Percentiles rank a stretch among this genome's conserved stretches.
These are phyloP conservation scores for Maudiozyma pseudohumilis DNA, from an alignment of 805 yeast genomes.

Conservation along the genomic window DNA sequence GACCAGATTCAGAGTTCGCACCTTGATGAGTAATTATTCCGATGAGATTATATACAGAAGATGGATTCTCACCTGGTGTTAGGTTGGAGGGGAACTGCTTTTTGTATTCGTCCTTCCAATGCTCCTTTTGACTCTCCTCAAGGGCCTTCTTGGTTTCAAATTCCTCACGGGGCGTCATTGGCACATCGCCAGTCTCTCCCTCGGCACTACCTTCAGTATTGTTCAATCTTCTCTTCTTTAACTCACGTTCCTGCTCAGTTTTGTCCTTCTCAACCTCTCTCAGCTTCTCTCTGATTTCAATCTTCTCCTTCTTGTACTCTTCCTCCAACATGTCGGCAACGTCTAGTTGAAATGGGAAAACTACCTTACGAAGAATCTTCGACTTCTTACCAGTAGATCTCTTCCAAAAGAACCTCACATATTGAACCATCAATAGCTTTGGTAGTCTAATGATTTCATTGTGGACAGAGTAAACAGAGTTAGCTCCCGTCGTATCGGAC, in stretches of 20 bases:
- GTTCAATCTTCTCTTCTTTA: conserved; percentile 43
- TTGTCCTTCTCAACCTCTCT: conserved; percentile 67
- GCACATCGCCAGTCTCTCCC: conserved; percentile 8
- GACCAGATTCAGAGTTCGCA: conserved; percentile 93
- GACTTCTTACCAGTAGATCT: conserved; percentile 84
- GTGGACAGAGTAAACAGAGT: conserved; percentile 58
- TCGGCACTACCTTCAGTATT: conserved; percentile 5
- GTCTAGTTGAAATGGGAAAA: conserved; percentile 89
- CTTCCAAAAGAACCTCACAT: conserved; percentile 94
- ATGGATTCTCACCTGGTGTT: conserved; percentile 63
- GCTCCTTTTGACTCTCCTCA: conserved; percentile 39
- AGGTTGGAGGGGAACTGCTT: conserved; percentile 40
- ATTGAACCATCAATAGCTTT: conserved; percentile 78
- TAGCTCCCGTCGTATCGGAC: conserved; percentile 56
- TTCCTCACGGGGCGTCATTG: conserved; percentile 42
- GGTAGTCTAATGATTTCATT: conserved; percentile 68
- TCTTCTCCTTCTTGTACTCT: conserved; percentile 56
- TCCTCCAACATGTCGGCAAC: conserved; percentile 76
- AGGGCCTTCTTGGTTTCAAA: conserved; percentile 41
- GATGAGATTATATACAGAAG: conserved; percentile 73
- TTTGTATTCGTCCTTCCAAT: conserved; percentile 39
- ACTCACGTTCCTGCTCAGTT: conserved; percentile 61
- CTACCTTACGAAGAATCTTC: conserved; percentile 87
- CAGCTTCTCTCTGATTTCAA: conserved; percentile 65
- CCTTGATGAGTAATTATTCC: conserved; percentile 92